Percentiles rank a stretch among this genome's conserved stretches.
phyloP scores from a whole-genome alignment of 805 yeast species.

The Pichia membranifaciens region DNA sequence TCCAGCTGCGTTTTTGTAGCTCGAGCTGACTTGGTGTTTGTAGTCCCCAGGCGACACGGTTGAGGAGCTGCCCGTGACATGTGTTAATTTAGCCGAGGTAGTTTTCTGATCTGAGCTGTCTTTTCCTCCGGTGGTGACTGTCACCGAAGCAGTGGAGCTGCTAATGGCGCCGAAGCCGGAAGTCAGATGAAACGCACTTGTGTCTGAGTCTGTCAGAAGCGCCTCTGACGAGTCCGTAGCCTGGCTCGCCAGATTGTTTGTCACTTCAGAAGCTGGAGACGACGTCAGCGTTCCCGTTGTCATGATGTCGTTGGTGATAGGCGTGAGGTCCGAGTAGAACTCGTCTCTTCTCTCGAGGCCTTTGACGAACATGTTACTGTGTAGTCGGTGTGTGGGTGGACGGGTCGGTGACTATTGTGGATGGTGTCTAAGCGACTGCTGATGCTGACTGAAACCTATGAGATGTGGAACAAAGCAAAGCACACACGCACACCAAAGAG shows the following conservation, averaged over 20 bases:
- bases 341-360: neutral
- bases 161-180: no score
- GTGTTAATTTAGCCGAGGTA: no score
- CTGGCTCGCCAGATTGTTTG: neutral
- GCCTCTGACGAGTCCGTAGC: neutral
- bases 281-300: neutral
- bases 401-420: no score
- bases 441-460: no score
- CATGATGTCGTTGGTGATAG: constrained; percentile 6
- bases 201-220: neutral
- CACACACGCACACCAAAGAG: no score
- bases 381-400: no score
- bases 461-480: no score
- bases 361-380: neutral
- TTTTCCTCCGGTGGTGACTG: neutral
- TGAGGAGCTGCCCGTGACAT: no score
- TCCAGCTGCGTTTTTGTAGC: neutral
- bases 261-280: neutral
- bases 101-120: neutral
- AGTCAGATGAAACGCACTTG: neutral
- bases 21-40: neutral
- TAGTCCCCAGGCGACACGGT: no score
- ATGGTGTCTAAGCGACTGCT: no score
- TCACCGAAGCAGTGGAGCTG: neutral
- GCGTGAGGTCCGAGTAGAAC: constrained; percentile 11